A percentile compares a stretch with the other conserved stretches of the same genome.
phyloP scores from a whole-genome alignment of 345 rosid species.

The Heritiera littoralis region DNA sequence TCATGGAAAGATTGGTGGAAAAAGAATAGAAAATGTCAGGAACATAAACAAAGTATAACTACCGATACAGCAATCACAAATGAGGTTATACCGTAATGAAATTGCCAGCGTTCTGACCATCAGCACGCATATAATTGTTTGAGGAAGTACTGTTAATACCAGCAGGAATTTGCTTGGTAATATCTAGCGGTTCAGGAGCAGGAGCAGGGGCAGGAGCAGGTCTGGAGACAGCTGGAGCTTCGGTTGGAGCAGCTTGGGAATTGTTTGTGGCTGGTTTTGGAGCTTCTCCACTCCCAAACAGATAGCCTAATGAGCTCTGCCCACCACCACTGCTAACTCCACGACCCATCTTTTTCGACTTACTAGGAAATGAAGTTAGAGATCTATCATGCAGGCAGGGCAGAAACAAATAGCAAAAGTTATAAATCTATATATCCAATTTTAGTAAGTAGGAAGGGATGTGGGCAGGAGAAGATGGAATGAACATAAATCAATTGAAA shows the following conservation, averaged over 20 bases:
- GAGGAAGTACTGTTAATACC: constrained; percentile 59
- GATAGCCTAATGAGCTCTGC: constrained; percentile 84
- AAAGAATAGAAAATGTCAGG: background rate
- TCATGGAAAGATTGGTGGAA: background rate
- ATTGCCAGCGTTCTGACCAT: constrained; percentile 85
- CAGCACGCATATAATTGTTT: constrained; percentile 75
- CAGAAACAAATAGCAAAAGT: background rate
- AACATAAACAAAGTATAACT: background rate
- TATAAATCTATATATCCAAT: constrained; percentile 1
- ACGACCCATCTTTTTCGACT: constrained; percentile 57
- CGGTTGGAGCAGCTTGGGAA: constrained; percentile 38
- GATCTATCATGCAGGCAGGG: background rate
- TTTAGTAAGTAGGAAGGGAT: background rate
- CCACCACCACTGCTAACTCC: constrained; percentile 87
- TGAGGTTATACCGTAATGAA: constrained; percentile 61
- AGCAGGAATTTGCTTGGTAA: constrained; percentile 61
- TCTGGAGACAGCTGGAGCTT: constrained; percentile 38
- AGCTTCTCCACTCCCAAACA: constrained; percentile 72
- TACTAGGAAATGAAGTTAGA: background rate
- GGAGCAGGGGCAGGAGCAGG: constrained; percentile 39
- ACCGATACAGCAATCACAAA: background rate
- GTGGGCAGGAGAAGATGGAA: background rate
- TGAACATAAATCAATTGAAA: background rate
- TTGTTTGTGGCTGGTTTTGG: constrained; percentile 54
- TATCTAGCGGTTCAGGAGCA: constrained; percentile 46